These are phyloP conservation scores for Trichodelitschia bisporula DNA, from an alignment of 495 filamentous ascomycete genomes.

Conservation along the genomic window DNA sequence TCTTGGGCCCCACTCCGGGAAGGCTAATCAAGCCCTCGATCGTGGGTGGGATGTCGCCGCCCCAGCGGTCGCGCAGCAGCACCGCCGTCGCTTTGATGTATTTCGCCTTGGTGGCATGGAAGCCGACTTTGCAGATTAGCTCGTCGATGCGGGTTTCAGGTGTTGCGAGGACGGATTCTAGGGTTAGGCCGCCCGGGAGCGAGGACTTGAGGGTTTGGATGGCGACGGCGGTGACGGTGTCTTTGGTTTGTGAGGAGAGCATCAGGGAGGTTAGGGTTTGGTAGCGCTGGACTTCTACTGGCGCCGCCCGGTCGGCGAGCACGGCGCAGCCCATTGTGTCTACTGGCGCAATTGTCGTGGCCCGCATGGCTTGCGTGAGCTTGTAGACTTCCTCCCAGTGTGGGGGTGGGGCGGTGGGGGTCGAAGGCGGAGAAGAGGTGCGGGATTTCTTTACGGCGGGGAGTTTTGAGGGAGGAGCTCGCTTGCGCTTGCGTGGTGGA, in stretches of 20 bases:
- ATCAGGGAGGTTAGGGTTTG: conserved; percentile 84
- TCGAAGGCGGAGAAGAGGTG: too few species aligned
- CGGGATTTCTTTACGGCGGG: too few species aligned
- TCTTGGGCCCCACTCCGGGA: conserved; percentile 89
- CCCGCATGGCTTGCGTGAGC: conserved; percentile 55
- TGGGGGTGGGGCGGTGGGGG: conserved; percentile 41
- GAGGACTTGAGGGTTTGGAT: conserved; percentile 58
- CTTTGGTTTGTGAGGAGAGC: conserved; percentile 92
- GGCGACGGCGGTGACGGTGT: conserved; percentile 71
- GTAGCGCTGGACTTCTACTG: conserved; percentile 46
- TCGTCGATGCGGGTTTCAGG: conserved; percentile 44
- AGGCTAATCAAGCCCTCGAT: conserved; percentile 54
- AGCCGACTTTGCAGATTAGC: conserved; percentile 66
- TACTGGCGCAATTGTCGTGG: conserved; percentile 52
- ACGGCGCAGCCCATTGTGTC: conserved; percentile 96
- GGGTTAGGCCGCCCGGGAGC: conserved; percentile 41
- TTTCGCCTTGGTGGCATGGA: conserved; percentile 88
- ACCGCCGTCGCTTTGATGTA: conserved; percentile 61
- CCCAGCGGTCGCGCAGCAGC: conserved; percentile 42
- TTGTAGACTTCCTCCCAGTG: conserved; percentile 74
- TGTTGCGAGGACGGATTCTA: conserved; percentile 58
- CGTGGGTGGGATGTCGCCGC: conserved; percentile 62
- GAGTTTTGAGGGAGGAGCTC: too few species aligned
- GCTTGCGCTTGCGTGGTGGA: too few species aligned
- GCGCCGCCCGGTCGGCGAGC: conserved; percentile 28